phyloP scores from a whole-genome alignment of 306 rosid species.

The Calophaca sinica region DNA sequence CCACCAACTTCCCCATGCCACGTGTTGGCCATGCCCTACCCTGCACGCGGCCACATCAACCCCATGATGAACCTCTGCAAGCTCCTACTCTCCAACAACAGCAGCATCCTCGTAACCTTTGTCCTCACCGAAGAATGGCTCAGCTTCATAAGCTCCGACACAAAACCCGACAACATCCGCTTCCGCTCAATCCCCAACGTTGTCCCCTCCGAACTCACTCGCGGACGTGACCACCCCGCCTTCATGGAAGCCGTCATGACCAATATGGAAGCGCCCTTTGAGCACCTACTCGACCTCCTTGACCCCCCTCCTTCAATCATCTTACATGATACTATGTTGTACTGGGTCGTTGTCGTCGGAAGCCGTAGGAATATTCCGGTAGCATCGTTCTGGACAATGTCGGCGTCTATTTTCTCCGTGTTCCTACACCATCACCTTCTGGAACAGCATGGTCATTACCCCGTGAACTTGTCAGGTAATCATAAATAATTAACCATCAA shows the following conservation, averaged over 20 bases:
- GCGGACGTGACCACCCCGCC: conserved; percentile 32
- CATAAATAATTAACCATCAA: no score
- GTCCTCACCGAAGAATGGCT: conserved; percentile 64
- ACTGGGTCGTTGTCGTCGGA: conserved; percentile 47
- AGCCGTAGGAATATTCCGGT: conserved; percentile 51
- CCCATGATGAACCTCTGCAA: conserved; percentile 58
- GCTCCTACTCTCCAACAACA: conserved; percentile 25
- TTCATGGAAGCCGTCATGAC: conserved; percentile 44
- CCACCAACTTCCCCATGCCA: conserved; percentile 16
- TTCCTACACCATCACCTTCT: conserved; percentile 38
- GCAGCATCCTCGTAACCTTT: conserved; percentile 44
- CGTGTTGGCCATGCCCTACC: conserved; percentile 56
- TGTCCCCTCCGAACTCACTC: conserved; percentile 48
- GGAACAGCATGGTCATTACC: conserved; percentile 46
- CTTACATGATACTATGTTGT: conserved; percentile 30
- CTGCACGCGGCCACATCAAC: conserved; percentile 60
- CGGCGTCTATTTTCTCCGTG: conserved; percentile 44
- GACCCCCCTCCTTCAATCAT: conserved; percentile 33
- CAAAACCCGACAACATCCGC: conserved; percentile 35
- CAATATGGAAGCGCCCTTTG: conserved; percentile 52
- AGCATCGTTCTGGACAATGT: conserved; percentile 54
- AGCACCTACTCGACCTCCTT: conserved; percentile 44
- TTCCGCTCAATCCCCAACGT: conserved; percentile 49
- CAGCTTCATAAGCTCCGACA: conserved; percentile 45
- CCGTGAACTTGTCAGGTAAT: conserved; percentile 45